These are phyloP conservation scores for Thymus quinquecostatus DNA, from an alignment of 257 asterid genomes.

Conservation along the genomic window DNA sequence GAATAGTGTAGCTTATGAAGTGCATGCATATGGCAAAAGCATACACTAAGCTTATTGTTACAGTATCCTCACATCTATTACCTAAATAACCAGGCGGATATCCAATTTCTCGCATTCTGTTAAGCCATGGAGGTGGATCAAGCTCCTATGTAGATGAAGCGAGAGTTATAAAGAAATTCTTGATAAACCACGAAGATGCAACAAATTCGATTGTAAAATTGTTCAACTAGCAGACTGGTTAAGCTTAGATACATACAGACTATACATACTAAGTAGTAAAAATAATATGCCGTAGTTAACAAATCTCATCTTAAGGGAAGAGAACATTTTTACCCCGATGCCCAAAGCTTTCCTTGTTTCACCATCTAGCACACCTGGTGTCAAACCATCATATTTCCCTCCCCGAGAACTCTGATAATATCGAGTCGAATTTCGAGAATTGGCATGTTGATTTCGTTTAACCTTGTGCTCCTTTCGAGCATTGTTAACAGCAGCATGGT, in stretches of 20 bases:
- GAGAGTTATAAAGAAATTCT: constrained; percentile 20
- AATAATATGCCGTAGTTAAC: constrained; percentile 7
- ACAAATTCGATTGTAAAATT: constrained; percentile 1
- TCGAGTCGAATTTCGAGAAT: constrained; percentile 75
- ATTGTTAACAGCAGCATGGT: constrained; percentile 72
- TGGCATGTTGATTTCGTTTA: constrained; percentile 56
- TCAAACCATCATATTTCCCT: constrained; percentile 89
- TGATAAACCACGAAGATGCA: background rate
- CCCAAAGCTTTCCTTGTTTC: constrained; percentile 86
- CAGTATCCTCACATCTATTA: constrained; percentile 32
- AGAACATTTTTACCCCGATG: constrained; percentile 69
- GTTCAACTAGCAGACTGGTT: constrained; percentile 3
- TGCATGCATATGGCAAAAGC: background rate
- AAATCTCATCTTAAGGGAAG: constrained; percentile 18
- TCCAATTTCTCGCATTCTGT: constrained; percentile 96
- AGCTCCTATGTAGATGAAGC: constrained; percentile 60
- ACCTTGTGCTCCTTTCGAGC: constrained; percentile 84
- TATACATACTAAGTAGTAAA: background rate
- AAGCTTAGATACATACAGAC: background rate
- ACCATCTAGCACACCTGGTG: constrained; percentile 82
- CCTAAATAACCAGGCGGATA: constrained; percentile 98
- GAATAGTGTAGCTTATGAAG: background rate
- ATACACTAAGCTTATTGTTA: constrained; percentile 15
- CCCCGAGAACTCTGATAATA: constrained; percentile 79
- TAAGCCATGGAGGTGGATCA: constrained; percentile 99